phyloP scores from a whole-genome alignment of 2,329 filamentous ascomycete species.

The Podosphaera aphanis region DNA sequence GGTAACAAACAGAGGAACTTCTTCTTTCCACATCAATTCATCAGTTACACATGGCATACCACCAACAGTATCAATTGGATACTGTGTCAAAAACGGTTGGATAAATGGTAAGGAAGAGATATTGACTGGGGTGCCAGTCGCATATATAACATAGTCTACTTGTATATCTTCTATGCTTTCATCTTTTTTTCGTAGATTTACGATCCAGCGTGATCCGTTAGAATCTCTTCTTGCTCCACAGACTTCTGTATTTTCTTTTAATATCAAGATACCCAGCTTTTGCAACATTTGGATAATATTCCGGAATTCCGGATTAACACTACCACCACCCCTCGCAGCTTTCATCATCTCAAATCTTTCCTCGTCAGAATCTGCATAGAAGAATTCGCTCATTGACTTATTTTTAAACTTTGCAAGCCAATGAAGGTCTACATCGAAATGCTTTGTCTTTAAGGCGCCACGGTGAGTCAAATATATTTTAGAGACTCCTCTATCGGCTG shows the following conservation, averaged over 20 bases:
- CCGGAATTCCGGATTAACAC: slow-evolving; percentile 33
- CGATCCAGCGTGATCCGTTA: slow-evolving; percentile 22
- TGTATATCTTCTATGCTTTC: slow-evolving; percentile 27
- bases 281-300: slow-evolving; percentile 5
- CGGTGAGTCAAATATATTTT: slow-evolving; percentile 52
- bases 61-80: slow-evolving; percentile 37
- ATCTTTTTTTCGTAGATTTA: slow-evolving; percentile 12
- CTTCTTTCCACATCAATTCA: slow-evolving; percentile 50
- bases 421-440: slow-evolving; percentile 51
- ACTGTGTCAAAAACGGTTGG: slow-evolving; percentile 29
- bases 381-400: slow-evolving; percentile 52
- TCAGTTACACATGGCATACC: slow-evolving; percentile 53
- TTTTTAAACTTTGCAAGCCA: slow-evolving; percentile 75
- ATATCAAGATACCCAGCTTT: slow-evolving; percentile 3
- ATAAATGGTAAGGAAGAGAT: slow-evolving; percentile 37
- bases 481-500: slow-evolving; percentile 36
- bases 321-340: slow-evolving; percentile 49
- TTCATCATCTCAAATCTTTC: slow-evolving; percentile 43
- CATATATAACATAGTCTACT: slow-evolving; percentile 22
- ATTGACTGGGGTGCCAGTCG: slow-evolving; percentile 46
- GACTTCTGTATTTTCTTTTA: slow-evolving; percentile 18
- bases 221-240: slow-evolving; percentile 26
- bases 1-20: slow-evolving; percentile 50
- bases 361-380: slow-evolving; percentile 48
- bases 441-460: slow-evolving; percentile 34